phyloP scores from a whole-genome alignment of 371 early-diverging fungal genomes.

The Mucor irregularis region DNA sequence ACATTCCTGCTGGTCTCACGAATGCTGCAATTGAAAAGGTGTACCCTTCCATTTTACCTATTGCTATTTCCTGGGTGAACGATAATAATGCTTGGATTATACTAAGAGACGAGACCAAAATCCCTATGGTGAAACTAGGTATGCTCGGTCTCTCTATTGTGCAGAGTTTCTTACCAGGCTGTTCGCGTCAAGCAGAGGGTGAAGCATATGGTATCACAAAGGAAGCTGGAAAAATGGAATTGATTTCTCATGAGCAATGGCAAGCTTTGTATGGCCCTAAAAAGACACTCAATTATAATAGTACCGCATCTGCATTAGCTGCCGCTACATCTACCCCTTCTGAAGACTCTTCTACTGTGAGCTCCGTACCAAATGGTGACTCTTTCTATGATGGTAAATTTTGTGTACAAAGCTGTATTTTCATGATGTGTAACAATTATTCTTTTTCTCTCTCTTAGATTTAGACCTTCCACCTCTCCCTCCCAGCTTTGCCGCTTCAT shows the following conservation, averaged over 20 bases:
- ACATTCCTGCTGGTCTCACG: constrained; percentile 41
- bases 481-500: constrained; percentile 12
- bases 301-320: constrained; percentile 1
- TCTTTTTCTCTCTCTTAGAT: not conserved
- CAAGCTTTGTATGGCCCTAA: constrained; percentile 11
- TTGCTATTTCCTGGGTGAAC: constrained; percentile 46
- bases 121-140: constrained; percentile 31
- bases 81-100: constrained; percentile 46
- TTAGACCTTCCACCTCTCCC: constrained; percentile 15
- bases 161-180: constrained; percentile 27
- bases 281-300: constrained; percentile 15
- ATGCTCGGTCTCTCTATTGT: constrained; percentile 25
- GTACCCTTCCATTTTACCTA: constrained; percentile 41
- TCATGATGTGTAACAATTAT: not conserved
- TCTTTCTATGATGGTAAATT: constrained; percentile 22
- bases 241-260: constrained; percentile 32
- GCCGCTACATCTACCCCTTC: not conserved
- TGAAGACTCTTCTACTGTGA: not conserved
- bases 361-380: constrained; percentile 17
- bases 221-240: constrained; percentile 35
- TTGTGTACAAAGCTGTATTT: not conserved
- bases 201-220: constrained; percentile 30
- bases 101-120: constrained; percentile 33
- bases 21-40: constrained; percentile 42
- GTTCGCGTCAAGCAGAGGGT: constrained; percentile 23